Evolutionary conservation across 495 filamentous ascomycete species (phyloP).

Genomic region (Filosporella fistucella): DNA sequence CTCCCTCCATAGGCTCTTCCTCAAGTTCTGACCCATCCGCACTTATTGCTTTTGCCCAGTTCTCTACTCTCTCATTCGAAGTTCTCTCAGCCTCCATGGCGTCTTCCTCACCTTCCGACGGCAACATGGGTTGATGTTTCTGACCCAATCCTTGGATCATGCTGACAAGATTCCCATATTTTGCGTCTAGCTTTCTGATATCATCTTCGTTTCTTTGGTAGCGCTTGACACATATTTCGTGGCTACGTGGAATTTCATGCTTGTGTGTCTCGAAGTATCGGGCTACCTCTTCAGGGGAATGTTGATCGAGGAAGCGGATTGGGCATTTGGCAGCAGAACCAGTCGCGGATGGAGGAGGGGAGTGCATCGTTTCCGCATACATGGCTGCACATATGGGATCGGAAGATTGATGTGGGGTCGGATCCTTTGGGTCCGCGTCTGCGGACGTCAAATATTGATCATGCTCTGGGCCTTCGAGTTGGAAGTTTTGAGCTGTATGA

Average conservation of each 20-base stretch:
- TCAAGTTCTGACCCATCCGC: constrained; percentile 33
- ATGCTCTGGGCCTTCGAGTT: constrained; percentile 9
- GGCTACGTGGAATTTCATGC: constrained; percentile 84
- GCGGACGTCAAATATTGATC: constrained; percentile 14
- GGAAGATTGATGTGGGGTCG: constrained; percentile 37
- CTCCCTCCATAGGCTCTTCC: constrained; percentile 26
- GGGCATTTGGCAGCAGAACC: constrained; percentile 64
- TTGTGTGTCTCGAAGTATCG: constrained; percentile 88
- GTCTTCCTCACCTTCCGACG: constrained; percentile 49
- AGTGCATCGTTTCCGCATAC: constrained; percentile 42
- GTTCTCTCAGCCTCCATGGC: constrained; percentile 38
- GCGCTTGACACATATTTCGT: constrained; percentile 82
- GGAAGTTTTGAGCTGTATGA: too few species aligned
- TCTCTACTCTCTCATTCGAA: constrained; percentile 65
- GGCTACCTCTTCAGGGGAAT: constrained; percentile 86
- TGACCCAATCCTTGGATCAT: constrained; percentile 85
- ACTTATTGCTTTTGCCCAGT: constrained; percentile 73
- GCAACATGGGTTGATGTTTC: constrained; percentile 79
- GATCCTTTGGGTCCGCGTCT: constrained; percentile 28
- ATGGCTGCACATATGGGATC: constrained; percentile 61
- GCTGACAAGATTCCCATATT: constrained; percentile 82
- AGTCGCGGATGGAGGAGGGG: constrained; percentile 46
- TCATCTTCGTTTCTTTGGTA: constrained; percentile 80
- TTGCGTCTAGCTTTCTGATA: constrained; percentile 80
- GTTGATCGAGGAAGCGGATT: constrained; percentile 83